Percentiles rank a stretch among this genome's conserved stretches.
Conservation (phyloP, 495 filamentous ascomycete genomes). For the Aspergillus steynii region DNA sequence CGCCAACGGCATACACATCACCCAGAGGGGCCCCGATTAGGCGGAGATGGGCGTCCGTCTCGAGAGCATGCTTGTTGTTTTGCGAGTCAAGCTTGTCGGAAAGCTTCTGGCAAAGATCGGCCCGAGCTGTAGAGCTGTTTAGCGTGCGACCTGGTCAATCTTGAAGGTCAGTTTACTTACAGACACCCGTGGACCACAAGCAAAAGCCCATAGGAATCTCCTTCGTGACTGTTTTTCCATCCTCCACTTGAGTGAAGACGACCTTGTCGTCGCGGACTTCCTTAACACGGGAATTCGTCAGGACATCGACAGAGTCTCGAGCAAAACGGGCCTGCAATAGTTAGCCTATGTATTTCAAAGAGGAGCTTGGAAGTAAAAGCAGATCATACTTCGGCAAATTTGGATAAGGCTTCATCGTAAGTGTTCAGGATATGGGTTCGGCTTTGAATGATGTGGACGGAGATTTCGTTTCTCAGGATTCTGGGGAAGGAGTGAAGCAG, state of each 20-base stretch:
- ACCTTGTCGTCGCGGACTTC: constrained; percentile 83
- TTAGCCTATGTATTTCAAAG: constrained; percentile 6
- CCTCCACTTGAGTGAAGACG: constrained; percentile 79
- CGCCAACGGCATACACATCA: constrained; percentile 97
- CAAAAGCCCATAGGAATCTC: constrained; percentile 97
- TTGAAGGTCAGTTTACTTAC: constrained; percentile 31
- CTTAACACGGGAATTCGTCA: constrained; percentile 89
- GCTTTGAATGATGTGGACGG: constrained; percentile 94
- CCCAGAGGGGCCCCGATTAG: constrained; percentile 88
- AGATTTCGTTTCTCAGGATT: constrained; percentile 92
- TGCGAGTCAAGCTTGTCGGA: constrained; percentile 74
- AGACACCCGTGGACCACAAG: constrained; percentile 95
- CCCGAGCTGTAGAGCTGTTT: constrained; percentile 59
- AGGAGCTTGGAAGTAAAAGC: no score
- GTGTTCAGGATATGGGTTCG: constrained; percentile 95
- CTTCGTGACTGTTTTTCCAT: constrained; percentile 76
- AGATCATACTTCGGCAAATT: constrained; percentile 73
- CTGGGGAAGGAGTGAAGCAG: constrained; percentile 78
- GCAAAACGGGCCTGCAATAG: constrained; percentile 62
- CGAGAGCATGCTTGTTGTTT: constrained; percentile 86
- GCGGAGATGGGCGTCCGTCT: constrained; percentile 93
- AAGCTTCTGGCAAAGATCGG: constrained; percentile 72
- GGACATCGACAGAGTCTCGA: constrained; percentile 84
- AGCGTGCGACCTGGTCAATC: background rate
- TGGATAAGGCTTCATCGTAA: constrained; percentile 92